Evolutionary conservation across 129 eudicot species (phyloP).

Genomic region (Centaurea solstitialis): DNA sequence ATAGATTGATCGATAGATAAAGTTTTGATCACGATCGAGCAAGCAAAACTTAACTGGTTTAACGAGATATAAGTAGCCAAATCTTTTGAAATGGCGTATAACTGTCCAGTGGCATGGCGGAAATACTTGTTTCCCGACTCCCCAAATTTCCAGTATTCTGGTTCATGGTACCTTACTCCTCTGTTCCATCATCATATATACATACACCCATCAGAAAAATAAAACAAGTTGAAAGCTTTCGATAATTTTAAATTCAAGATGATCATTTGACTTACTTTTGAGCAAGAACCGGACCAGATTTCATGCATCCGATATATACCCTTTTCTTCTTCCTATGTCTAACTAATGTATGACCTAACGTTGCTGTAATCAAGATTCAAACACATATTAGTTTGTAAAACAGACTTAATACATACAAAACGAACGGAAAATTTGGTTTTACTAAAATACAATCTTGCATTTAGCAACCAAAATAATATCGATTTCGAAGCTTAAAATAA

Average conservation of each 20-base stretch:
- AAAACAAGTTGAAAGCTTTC: not conserved
- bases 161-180: slow-evolving; percentile 94
- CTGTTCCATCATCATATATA: slow-evolving; percentile 40
- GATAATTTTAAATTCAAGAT: not conserved
- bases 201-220: not conserved
- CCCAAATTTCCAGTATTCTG: slow-evolving; percentile 95
- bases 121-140: slow-evolving; percentile 90
- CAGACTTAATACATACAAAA: not conserved
- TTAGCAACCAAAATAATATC: slow-evolving; percentile 1
- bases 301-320: slow-evolving; percentile 89
- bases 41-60: slow-evolving; percentile 65
- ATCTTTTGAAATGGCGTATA: slow-evolving; percentile 86
- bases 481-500: not conserved
- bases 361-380: slow-evolving; percentile 55
- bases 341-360: slow-evolving; percentile 77
- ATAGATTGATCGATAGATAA: not conserved
- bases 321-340: slow-evolving; percentile 76
- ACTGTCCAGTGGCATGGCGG: slow-evolving; percentile 95
- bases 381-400: not conserved
- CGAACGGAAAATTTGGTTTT: not conserved
- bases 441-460: not conserved
- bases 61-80: slow-evolving; percentile 81
- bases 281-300: slow-evolving; percentile 93
- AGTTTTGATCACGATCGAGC: not conserved
- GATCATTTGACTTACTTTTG: slow-evolving; percentile 60